A percentile compares a stretch with the other conserved stretches of the same genome.
phyloP scores from a whole-genome alignment of 1,139 yeast genomes.

The Hansenula lynferdii region DNA sequence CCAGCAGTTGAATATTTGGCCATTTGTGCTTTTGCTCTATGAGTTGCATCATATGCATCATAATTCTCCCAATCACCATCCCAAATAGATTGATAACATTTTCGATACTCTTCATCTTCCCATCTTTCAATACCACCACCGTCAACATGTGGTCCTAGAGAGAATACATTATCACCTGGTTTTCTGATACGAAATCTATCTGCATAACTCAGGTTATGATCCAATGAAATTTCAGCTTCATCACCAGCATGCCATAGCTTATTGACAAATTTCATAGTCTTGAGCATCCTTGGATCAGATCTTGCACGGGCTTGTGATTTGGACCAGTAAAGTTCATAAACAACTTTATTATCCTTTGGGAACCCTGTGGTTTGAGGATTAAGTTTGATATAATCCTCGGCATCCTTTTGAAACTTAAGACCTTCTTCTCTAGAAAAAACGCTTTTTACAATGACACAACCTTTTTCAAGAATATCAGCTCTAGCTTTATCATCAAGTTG shows the following conservation, averaged over 20 bases:
- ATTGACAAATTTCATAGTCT: slow-evolving; percentile 28
- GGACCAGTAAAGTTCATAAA: slow-evolving; percentile 39
- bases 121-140: slow-evolving; percentile 44
- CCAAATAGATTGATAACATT: slow-evolving; percentile 34
- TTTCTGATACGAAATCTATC: slow-evolving; percentile 37
- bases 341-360: slow-evolving; percentile 29
- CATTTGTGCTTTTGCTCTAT: slow-evolving; percentile 32
- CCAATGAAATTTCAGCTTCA: slow-evolving; percentile 26
- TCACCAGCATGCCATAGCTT: slow-evolving; percentile 30
- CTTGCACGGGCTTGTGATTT: slow-evolving; percentile 38
- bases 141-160: slow-evolving; percentile 41
- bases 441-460: slow-evolving; percentile 28
- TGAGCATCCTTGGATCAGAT: slow-evolving; percentile 34
- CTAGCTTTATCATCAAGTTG: no score
- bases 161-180: slow-evolving; percentile 31
- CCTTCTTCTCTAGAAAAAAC: slow-evolving; percentile 29
- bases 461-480: no score
- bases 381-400: slow-evolving; percentile 21
- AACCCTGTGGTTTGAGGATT: slow-evolving; percentile 31
- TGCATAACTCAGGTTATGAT: slow-evolving; percentile 33
- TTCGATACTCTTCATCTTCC: slow-evolving; percentile 37
- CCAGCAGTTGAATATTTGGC: slow-evolving; percentile 32
- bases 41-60: slow-evolving; percentile 38
- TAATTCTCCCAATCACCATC: slow-evolving; percentile 44
- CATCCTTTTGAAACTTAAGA: slow-evolving; percentile 18